Evolutionary conservation across 441 rosid species (phyloP).

Genomic region (Manihot esculenta): DNA sequence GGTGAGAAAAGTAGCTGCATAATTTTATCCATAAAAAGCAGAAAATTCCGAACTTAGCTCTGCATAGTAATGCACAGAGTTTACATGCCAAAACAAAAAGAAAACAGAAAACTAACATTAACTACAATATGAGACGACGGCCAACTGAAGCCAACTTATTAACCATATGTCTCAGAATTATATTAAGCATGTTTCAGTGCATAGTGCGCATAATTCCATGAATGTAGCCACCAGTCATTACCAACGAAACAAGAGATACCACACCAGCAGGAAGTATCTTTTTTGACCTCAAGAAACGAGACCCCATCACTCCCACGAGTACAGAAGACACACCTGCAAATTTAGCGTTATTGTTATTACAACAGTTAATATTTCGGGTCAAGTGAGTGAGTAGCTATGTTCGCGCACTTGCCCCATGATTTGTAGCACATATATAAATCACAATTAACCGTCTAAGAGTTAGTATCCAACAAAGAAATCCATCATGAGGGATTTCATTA

Average conservation of each 20-base stretch:
- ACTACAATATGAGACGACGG: constrained; percentile 11
- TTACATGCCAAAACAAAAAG: constrained; percentile 9
- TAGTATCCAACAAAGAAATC: neutral
- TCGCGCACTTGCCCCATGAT: too few species aligned
- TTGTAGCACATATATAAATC: neutral
- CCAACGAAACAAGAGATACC: constrained; percentile 68
- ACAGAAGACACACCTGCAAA: constrained; percentile 68
- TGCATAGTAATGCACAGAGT: neutral
- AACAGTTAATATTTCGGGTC: neutral
- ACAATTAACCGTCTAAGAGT: neutral
- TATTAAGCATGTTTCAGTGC: constrained; percentile 34
- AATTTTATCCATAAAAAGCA: constrained; percentile 7
- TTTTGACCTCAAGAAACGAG: constrained; percentile 71
- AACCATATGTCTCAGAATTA: neutral
- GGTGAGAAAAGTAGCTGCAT: neutral
- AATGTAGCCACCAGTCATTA: constrained; percentile 82
- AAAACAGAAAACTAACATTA: neutral
- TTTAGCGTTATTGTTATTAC: constrained; percentile 8
- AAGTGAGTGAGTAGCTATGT: neutral
- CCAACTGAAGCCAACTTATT: constrained; percentile 2
- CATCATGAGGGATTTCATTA: neutral
- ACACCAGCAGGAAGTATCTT: constrained; percentile 85
- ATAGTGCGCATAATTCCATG: constrained; percentile 71
- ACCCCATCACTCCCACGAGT: constrained; percentile 77
- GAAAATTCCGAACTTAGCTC: constrained; percentile 11